Conservation (phyloP, 2,329 filamentous ascomycete species). For the Xylariaceae sp. region DNA sequence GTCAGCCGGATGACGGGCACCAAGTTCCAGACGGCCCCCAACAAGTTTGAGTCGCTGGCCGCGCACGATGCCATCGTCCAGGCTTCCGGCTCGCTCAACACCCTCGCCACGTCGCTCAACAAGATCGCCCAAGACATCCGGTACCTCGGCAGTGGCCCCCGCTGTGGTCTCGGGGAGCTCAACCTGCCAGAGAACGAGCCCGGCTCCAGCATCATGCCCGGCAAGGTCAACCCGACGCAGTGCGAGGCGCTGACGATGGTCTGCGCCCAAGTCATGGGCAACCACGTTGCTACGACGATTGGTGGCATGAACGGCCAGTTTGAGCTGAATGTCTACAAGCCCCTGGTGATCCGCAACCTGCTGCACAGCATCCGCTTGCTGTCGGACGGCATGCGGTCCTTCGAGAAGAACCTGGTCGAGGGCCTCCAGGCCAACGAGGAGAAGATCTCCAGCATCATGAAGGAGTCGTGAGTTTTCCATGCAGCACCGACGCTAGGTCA, state of each 20-base stretch:
- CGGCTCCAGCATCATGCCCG: constrained; percentile 96
- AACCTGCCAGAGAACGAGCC: constrained; percentile 96
- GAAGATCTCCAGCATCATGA: constrained; percentile 81
- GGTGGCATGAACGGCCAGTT: constrained; percentile 98
- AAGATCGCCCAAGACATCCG: constrained; percentile 98
- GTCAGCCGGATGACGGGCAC: constrained; percentile 88
- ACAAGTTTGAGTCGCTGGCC: constrained; percentile 97
- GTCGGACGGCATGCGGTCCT: constrained; percentile 87
- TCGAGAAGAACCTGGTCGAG: constrained; percentile 85
- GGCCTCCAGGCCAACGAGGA: constrained; percentile 91
- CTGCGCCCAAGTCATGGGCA: constrained; percentile 95
- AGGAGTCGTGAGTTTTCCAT: constrained; percentile 67
- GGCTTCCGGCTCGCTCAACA: constrained; percentile 89
- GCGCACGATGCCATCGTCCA: constrained; percentile 95
- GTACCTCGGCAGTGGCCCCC: constrained; percentile 91
- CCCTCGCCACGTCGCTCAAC: constrained; percentile 81
- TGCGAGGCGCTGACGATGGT: constrained; percentile 98
- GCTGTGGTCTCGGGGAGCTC: constrained; percentile 91
- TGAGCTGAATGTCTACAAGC: constrained; percentile 98
- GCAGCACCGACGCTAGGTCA: too few relatives aligned
- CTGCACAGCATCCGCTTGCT: constrained; percentile 86
- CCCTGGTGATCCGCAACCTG: constrained; percentile 88
- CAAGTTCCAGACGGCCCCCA: constrained; percentile 90
- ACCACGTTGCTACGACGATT: constrained; percentile 87
- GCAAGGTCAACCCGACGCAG: constrained; percentile 98